Evolutionary conservation across 1,139 yeast species (phyloP), one percentile per base, ranked within the genome.

Genomic region (Candida sp.): DNA sequence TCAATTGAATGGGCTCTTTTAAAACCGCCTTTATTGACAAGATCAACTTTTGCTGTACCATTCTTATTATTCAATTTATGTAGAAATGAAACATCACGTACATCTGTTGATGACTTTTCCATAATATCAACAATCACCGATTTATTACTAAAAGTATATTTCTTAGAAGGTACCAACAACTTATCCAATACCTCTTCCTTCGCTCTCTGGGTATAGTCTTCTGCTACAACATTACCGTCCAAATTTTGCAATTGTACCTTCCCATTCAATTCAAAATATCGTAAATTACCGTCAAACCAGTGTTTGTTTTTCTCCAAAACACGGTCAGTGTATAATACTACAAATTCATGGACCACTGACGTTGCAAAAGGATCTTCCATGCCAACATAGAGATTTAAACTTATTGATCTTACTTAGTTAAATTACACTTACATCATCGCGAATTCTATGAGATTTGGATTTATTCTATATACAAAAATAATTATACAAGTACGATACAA

Each of bases 271-370:
- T 68, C 73, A 55, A 73, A 79, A 56, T 64, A 75, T 44, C 63
- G 66, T 39, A 80, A 57, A 21, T 48, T 55, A 2, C 87, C 87
- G 49, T 81, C 86, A 41, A 62, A 58, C 84, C 85, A 81, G 44
- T 60, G 64, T 56, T 80, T 80, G 34, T 70, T 70, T 54, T 71
- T 76, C 54, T 81, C 84, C 1, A 56, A 55, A 32, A 80, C 52
- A 35, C 83, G 33, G 21, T 32, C 39, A 12, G 43, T 29, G 11
- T 22, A 41, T 19, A 41, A 32, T 8, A 50, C 42, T n/a, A 38
- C 23, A 29, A 38, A 50, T 38, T 50, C 53, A 38, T 50, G 52
- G 15, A 50, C 50, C 19, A 43, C 36, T 11, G 53, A 50, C 12
- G 43, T 42, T 21, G 38, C 34, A 29, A 40, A 30, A n/a, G 42